A percentile compares a stretch with the other conserved stretches of the same genome.
phyloP scores from a whole-genome alignment of 805 yeast genomes.

The Candida tammaniensis region DNA sequence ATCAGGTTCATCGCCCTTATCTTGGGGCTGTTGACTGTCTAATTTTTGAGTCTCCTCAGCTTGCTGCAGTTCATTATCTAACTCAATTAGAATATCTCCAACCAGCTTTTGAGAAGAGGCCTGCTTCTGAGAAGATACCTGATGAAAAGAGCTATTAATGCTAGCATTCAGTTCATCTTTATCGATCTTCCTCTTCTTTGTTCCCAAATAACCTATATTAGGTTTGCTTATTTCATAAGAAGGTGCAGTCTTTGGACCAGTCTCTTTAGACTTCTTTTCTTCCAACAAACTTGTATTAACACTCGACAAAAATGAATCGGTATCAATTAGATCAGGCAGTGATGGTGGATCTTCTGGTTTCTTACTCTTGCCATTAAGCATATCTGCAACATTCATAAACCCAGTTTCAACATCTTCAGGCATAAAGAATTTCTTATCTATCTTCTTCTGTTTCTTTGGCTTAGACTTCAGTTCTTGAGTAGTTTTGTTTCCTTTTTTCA shows the following conservation, averaged over 20 bases:
- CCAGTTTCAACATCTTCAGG: conserved; percentile 72
- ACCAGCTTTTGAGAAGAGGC: too few relatives aligned
- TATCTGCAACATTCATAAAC: conserved; percentile 44
- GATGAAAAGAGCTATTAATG: too few relatives aligned
- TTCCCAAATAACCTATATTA: not conserved
- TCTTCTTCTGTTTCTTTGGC: conserved; percentile 9
- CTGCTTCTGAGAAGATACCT: too few relatives aligned
- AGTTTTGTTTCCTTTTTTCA: conserved; percentile 24
- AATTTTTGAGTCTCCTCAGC: too few relatives aligned
- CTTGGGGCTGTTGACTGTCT: not conserved
- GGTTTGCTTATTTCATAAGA: not conserved
- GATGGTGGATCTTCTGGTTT: conserved; percentile 5
- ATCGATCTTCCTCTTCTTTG: conserved; percentile 3
- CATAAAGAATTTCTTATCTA: conserved; percentile 56
- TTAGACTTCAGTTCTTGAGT: conserved; percentile 1
- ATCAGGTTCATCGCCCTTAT: conserved; percentile 4
- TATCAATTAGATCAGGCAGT: conserved; percentile 14
- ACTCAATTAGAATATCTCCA: not conserved
- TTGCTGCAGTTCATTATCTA: not conserved
- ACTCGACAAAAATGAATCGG: conserved; percentile 5
- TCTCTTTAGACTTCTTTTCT: not conserved
- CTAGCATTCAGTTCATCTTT: not conserved
- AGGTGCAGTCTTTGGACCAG: too few relatives aligned
- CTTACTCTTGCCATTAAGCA: conserved; percentile 6
- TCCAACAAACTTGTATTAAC: not conserved